Conservation (phyloP, 108 stramenopile genomes). For the Conticribra weissflogii region DNA sequence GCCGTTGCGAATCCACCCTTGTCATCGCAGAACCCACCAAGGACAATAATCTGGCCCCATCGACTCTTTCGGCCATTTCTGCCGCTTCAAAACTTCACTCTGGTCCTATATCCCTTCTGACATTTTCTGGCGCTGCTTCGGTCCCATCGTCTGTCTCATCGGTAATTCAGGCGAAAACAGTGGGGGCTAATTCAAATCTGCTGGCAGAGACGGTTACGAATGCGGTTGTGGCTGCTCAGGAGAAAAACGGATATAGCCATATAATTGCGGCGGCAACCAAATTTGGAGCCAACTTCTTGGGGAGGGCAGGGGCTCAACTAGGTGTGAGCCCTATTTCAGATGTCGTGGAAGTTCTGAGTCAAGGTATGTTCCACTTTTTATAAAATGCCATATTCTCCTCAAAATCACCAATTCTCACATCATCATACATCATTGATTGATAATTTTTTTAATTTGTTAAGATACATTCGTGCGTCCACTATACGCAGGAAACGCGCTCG, state of each 20-base stretch:
- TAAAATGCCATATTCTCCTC: too few relatives aligned
- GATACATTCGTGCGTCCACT: conserved; percentile 95
- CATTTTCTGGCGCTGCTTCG: conserved; percentile 49
- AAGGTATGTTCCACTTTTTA: conserved; percentile 74
- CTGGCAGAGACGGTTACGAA: conserved; percentile 73
- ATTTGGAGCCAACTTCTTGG: conserved; percentile 92
- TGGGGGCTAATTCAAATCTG: conserved; percentile 6
- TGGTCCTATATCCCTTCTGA: conserved; percentile 64
- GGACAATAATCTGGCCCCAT: conserved; percentile 52
- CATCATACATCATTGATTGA: too few relatives aligned
- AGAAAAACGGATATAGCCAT: conserved; percentile 61
- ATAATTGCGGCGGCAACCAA: conserved; percentile 86
- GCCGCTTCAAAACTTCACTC: conserved; percentile 67
- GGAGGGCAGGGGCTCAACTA: conserved; percentile 93
- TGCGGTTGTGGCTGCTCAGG: conserved; percentile 56
- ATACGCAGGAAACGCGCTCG: conserved; percentile 99
- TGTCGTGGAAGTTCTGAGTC: conserved; percentile 85
- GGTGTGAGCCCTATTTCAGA: conserved; percentile 93
- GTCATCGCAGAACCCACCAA: conserved; percentile 73
- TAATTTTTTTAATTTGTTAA: conserved; percentile 29
- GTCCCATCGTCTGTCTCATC: conserved; percentile 69
- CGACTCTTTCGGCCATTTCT: conserved; percentile 71
- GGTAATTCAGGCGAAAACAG: conserved; percentile 57
- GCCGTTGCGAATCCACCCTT: conserved; percentile 64
- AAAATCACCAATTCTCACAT: neutral